Conservation (phyloP, 805 yeast genomes). For the Teunomyces gatunensis region DNA sequence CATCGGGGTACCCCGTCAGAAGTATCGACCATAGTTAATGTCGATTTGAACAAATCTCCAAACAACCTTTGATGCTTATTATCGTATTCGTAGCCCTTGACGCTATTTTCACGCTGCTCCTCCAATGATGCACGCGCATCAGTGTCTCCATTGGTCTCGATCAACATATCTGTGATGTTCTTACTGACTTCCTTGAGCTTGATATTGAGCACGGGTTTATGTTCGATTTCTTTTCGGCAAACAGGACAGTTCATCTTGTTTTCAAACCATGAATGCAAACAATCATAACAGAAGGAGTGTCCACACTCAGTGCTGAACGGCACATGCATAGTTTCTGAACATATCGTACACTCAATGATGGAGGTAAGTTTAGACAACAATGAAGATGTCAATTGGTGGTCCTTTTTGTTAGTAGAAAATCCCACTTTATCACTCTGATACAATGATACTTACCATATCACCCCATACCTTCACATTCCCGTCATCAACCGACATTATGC, state of each 20-base stretch:
- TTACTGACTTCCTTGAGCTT: constrained; percentile 50
- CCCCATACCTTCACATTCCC: constrained; percentile 10
- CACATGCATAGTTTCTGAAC: constrained; percentile 65
- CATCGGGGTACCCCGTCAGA: constrained; percentile 76
- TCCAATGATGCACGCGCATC: constrained; percentile 20
- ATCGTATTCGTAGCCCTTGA: constrained; percentile 41
- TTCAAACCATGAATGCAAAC: constrained; percentile 62
- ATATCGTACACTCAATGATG: constrained; percentile 56
- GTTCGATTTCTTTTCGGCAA: constrained; percentile 51
- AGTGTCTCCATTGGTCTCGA: constrained; percentile 28
- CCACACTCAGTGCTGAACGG: constrained; percentile 70
- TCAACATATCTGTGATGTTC: constrained; percentile 35
- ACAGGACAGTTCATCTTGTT: constrained; percentile 64
- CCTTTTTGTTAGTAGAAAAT: constrained; percentile 18
- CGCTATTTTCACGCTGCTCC: constrained; percentile 24
- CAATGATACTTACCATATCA: constrained; percentile 9
- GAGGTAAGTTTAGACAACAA: constrained; percentile 27
- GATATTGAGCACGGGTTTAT: constrained; percentile 53
- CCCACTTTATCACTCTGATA: background rate
- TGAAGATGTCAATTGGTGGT: constrained; percentile 16
- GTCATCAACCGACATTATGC: constrained; percentile 4
- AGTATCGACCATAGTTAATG: constrained; percentile 53
- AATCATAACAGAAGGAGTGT: constrained; percentile 68
- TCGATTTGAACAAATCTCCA: constrained; percentile 49
- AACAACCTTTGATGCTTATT: constrained; percentile 38